These are phyloP conservation scores for Claviceps lovelessii DNA, from an alignment of 2,329 filamentous ascomycete species.

Conservation along the genomic window DNA sequence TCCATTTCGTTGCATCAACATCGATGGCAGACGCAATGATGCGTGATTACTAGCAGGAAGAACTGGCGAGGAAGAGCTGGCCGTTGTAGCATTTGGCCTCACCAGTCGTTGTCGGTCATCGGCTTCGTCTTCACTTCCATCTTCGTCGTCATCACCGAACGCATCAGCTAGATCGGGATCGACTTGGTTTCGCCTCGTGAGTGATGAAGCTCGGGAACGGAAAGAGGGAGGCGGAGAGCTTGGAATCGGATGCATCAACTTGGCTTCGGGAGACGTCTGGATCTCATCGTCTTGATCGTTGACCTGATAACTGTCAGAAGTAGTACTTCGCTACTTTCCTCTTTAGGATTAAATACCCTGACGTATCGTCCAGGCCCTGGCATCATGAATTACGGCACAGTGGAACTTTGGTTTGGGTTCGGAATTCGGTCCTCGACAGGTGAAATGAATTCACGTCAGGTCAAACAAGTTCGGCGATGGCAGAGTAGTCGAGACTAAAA, in stretches of 20 bases:
- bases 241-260: constrained; percentile 26
- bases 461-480: not conserved
- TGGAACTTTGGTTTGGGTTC: not conserved
- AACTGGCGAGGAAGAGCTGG: constrained; percentile 9
- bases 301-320: constrained; percentile 26
- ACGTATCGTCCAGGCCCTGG: constrained; percentile 34
- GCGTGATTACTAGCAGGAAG: not conserved
- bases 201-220: constrained; percentile 61
- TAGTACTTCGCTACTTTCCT: not conserved
- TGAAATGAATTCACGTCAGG: not conserved
- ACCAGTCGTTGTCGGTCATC: constrained; percentile 82
- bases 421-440: not conserved
- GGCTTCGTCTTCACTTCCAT: constrained; percentile 56
- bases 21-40: constrained; percentile 5
- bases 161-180: constrained; percentile 81
- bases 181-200: constrained; percentile 31
- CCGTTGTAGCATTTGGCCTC: constrained; percentile 40
- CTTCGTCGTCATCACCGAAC: constrained; percentile 78
- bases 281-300: constrained; percentile 35
- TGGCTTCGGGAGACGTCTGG: constrained; percentile 19
- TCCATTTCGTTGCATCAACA: constrained; percentile 12
- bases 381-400: constrained; percentile 25
- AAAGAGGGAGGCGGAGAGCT: constrained; percentile 69
- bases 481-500: not conserved
- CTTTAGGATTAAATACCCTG: constrained; percentile 29